A percentile compares a stretch with the other conserved stretches of the same genome.
These are phyloP conservation scores for Fusarium sacchari DNA, from an alignment of 2,329 filamentous ascomycete genomes.

Conservation along the genomic window DNA sequence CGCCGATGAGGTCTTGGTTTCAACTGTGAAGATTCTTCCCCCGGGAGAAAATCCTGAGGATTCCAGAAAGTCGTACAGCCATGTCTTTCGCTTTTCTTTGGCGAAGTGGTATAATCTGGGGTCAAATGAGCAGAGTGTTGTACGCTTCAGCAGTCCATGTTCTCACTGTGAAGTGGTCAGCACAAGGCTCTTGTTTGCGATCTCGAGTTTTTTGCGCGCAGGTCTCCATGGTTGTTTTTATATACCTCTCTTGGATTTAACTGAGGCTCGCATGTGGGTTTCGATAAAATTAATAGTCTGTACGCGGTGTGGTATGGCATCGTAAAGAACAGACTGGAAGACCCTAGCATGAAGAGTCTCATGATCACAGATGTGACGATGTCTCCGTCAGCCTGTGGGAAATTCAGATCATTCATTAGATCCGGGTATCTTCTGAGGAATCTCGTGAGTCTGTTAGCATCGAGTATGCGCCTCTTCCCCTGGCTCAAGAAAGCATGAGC, in stretches of 20 bases:
- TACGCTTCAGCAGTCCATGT: constrained; percentile 53
- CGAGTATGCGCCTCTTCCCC: constrained; percentile 38
- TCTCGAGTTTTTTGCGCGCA: too few species aligned
- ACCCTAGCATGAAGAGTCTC: constrained; percentile 50
- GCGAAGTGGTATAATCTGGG: constrained; percentile 43
- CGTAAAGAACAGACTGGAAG: constrained; percentile 49
- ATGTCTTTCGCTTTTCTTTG: constrained; percentile 40
- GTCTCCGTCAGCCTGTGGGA: constrained; percentile 53
- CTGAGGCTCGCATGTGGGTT: constrained; percentile 47
- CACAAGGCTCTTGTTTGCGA: neutral
- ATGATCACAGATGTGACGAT: constrained; percentile 49
- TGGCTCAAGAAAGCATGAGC: constrained; percentile 36
- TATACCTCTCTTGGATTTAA: constrained; percentile 52
- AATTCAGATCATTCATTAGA: constrained; percentile 45
- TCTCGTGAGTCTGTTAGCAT: constrained; percentile 42
- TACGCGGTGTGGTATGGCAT: constrained; percentile 34
- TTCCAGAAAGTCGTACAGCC: constrained; percentile 42
- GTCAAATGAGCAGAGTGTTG: constrained; percentile 48
- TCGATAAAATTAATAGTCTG: constrained; percentile 49
- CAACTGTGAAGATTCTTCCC: constrained; percentile 40
- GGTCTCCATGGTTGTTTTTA: neutral
- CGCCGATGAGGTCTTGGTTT: constrained; percentile 38
- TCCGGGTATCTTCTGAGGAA: constrained; percentile 46
- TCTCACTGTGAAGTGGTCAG: constrained; percentile 51
- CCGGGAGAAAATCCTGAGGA: constrained; percentile 44